Base-by-base conservation (phyloP, 345 rosid genomes). In the Lepidium africanum region DNA sequence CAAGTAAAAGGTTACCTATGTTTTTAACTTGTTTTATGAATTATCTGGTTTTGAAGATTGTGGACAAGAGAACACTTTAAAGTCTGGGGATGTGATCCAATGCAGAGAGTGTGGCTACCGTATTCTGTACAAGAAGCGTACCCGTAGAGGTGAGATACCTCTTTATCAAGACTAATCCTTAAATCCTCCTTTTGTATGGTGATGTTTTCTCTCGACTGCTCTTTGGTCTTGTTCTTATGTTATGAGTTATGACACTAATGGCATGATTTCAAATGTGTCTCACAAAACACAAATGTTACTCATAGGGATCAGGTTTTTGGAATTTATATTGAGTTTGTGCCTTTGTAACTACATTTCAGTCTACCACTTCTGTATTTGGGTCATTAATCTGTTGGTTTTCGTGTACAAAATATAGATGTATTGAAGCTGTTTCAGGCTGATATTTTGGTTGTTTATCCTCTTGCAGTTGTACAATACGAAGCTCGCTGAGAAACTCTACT, bases 91-190 rank as follows among this genome's bases (percentile, higher is more conserved):
- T 63, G 89, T 88, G 30, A 87, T 89, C 13, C 93, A 88, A 67
- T 91, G 96, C 84, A 74, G 91, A 3, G 96, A 91, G 78, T 88
- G 97, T 50, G 97, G 96, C 25, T 91, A 88, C 62, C 91, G 96
- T 71, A 91, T 91, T 30, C 82, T 88, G n/a, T 91, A 88, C 81
- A 87, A 91, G 85, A 88, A 91, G 82, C 93, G 97, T 42, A 91
- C 96, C 52, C 96, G 96, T 50, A 80, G 93, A 71, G 85, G 97
- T 91, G 63, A 41, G 71, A 58, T 10, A 11, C 10, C 36, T 55
- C 36, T 2, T 8, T 62, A 37, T 32, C 19, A 37, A 12, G 0
- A 13, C 39, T 57, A 11, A 56, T 43, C 33, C 1, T 42, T 19
- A 17, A 25, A 1, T 9, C 45, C 6, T 7, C 12, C 36, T 59